These are phyloP conservation scores for Penicillium canescens DNA, from an alignment of 495 filamentous ascomycete genomes.

Conservation along the genomic window DNA sequence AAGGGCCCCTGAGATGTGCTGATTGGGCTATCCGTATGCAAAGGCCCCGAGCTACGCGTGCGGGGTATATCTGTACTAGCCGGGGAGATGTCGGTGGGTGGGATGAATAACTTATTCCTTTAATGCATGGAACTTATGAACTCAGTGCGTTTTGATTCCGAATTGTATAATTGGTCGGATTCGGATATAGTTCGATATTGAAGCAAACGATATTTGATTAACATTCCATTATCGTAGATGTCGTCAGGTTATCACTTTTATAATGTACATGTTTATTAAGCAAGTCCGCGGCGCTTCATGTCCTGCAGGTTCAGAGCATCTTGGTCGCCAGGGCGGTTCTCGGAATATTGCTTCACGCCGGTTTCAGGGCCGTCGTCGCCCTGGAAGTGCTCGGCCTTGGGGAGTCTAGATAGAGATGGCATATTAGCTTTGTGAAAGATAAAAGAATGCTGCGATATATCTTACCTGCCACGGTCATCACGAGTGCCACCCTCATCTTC, in stretches of 20 bases:
- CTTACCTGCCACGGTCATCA: constrained; percentile 46
- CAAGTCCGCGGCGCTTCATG: constrained; percentile 26
- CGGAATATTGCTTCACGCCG: constrained; percentile 37
- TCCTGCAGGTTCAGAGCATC: constrained; percentile 36
- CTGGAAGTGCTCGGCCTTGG: constrained; percentile 49
- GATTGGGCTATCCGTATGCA: neutral
- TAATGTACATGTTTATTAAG: constrained; percentile 15
- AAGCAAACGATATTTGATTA: neutral
- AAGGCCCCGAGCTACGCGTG: neutral
- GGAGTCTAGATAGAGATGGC: constrained; percentile 26
- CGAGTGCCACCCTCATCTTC: constrained; percentile 51
- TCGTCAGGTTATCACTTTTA: constrained; percentile 9
- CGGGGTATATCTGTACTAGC: neutral
- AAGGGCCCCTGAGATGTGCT: neutral
- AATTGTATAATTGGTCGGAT: no score
- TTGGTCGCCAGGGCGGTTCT: constrained; percentile 43
- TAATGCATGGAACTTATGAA: neutral
- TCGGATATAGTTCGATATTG: neutral
- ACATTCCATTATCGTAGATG: constrained; percentile 2
- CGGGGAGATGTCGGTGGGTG: neutral
- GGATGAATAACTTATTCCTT: neutral
- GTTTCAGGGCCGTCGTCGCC: constrained; percentile 54
- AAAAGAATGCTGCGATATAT: neutral
- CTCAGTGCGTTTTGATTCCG: no score
- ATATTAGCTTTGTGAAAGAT: constrained; percentile 2